Conservation (phyloP, 2,329 filamentous ascomycete species). For the Rutstroemia sp. region DNA sequence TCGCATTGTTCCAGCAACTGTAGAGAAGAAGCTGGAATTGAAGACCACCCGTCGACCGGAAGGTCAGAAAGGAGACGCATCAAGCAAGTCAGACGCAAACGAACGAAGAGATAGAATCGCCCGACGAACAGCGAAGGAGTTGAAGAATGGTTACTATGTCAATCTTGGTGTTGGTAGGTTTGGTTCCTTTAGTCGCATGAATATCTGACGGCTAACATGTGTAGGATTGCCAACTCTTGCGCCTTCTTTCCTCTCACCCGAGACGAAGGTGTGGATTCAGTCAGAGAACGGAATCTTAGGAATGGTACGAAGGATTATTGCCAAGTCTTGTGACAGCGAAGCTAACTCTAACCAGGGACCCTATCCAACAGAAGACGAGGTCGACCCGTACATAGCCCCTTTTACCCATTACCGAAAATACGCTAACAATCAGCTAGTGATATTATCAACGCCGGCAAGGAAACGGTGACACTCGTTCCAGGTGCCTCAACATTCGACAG, state of each 20-base stretch:
- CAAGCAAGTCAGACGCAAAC: constrained; percentile 38
- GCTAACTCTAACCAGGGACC: constrained; percentile 40
- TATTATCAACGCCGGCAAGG: constrained; percentile 79
- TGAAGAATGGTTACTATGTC: constrained; percentile 70
- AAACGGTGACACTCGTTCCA: constrained; percentile 71
- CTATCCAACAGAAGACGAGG: constrained; percentile 63
- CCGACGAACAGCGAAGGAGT: constrained; percentile 67
- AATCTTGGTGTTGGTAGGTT: constrained; percentile 66
- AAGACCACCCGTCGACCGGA: constrained; percentile 48
- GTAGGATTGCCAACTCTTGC: constrained; percentile 81
- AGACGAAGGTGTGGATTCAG: constrained; percentile 72
- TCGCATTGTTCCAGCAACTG: constrained; percentile 67
- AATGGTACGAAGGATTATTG: constrained; percentile 37
- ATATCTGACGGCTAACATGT: constrained; percentile 36
- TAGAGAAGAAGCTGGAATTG: constrained; percentile 64
- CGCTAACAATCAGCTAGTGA: constrained; percentile 34
- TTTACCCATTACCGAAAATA: no score
- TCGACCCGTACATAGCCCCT: constrained; percentile 46
- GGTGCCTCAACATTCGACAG: constrained; percentile 74
- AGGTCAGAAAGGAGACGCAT: constrained; percentile 74
- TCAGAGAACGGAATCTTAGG: constrained; percentile 82
- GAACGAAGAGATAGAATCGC: constrained; percentile 65
- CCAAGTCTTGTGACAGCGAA: neutral
- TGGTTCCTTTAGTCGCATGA: neutral
- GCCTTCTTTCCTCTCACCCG: constrained; percentile 63